Evolutionary conservation across 768 basidiomycete genomes (phyloP), one percentile per base, ranked within the genome.

Genomic region (Tricholoma matsutake): DNA sequence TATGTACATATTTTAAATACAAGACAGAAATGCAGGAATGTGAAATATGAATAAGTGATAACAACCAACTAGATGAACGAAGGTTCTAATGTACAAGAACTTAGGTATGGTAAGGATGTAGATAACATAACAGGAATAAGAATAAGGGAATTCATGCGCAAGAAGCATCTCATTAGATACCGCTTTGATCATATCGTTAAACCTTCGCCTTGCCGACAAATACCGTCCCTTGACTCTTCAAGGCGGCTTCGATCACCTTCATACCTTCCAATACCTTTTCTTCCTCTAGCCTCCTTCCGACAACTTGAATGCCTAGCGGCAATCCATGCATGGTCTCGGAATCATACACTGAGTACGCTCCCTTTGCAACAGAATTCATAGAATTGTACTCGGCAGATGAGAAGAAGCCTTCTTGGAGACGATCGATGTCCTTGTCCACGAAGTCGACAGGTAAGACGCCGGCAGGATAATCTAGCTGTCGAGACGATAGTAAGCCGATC

Each of bases 251-350:
- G 18, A 79, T 73, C 28, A 89, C 77, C 65, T 83, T 82, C 84
- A 89, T 89, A 2, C 83, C 87, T 66, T 85, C 83, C 6, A 91
- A 63, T 2, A 88, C 88, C 67, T 86, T 86, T 72, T 92, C 90
- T 71, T 91, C 90, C 68, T 89, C 85, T 41, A 88, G 77, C 43
- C 84, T 75, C 49, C 80, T 73, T 1, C 87, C 87, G 1, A 84
- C 78, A 32, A 91, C 71, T 68, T 91, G 88, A 10, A 89, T 82
- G 1, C 87, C 86, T 1, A 91, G 68, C 0, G 89, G 88, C 4
- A 89, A 73, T 6, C 88, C 88, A 59, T 86, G 79, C 85, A 89
- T 88, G 61, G 80, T 78, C 13, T 81, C 73, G 1, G 83, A 78
- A 54, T 89, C 80, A 56, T 90, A 91, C 1, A 80, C 77, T 0